Evolutionary conservation across 202 grass and related monocot genomes (phyloP), one percentile per base, ranked within the genome.

Genomic region (Thinopyrum obtusiflorum): DNA sequence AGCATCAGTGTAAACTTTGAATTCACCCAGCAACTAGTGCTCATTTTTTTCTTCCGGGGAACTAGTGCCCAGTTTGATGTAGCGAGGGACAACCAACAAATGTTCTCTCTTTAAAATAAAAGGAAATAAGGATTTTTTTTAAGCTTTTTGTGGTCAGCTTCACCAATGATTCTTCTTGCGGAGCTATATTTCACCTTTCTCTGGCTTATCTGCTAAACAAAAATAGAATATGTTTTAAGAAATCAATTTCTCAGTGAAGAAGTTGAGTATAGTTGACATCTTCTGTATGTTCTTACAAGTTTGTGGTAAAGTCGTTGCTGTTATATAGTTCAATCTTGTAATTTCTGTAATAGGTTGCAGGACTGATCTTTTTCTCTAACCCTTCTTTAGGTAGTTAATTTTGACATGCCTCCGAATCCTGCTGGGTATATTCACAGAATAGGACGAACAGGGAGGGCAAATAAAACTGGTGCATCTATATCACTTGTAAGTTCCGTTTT

Each of bases 341-440:
- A 47, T 62, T 83, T 83, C 63, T 62, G n/a, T 4, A 78, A 71
- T n/a, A 46, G 65, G 49, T 83, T 88, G n/a, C 9, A 80, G 12
- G 11, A 26, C 74, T 91, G 15, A 74, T 68, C 39, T 32, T 81
- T 63, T 59, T 82, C n/a, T 86, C 70, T 84, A 69, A 77, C 53
- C 44, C 31, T 75, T 79, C 65, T 83, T 80, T 79, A 98, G 93
- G 96, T 98, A 53, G 82, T 98, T 78, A 98, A 98, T 90, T 95
- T 92, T 88, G 93, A 98, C 80, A 95, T 96, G 96, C 96, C 93
- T 37, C 82, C 78, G 62, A 77, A 72, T 78, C 51, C 88, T 85
- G 86, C 91, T 91, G 96, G 96, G 62, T 98, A 96, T 86, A 85
- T 98, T 76, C 96, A 98, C 77, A 91, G 96, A 91, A 76, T 98